phyloP scores from a whole-genome alignment of 2,329 filamentous ascomycete genomes.

The Phaeosphaeriaceae sp. region DNA sequence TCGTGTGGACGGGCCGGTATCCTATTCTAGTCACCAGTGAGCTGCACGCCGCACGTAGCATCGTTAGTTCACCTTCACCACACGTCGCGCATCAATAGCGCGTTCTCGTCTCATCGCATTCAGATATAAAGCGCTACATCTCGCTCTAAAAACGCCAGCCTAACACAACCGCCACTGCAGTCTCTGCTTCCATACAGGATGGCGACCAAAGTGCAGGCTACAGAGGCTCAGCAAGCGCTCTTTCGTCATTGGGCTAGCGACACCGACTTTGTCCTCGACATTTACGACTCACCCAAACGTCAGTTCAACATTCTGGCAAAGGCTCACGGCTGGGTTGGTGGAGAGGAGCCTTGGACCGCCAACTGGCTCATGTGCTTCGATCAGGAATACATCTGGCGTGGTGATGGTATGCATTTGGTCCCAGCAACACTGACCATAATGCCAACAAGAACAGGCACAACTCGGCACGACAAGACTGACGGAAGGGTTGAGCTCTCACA shows the following conservation, averaged over 20 bases:
- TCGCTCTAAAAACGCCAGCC: background rate
- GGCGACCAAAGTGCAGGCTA: background rate
- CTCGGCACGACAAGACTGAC: background rate
- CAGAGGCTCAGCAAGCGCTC: background rate
- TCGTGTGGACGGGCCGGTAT: too few relatives aligned
- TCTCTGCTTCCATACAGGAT: background rate
- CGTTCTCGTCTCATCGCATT: background rate
- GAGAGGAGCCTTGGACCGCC: conserved; percentile 8
- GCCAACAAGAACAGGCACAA: background rate
- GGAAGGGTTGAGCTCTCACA: background rate
- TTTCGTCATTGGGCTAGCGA: background rate
- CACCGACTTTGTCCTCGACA: conserved; percentile 4
- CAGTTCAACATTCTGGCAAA: conserved; percentile 10
- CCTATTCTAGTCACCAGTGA: too few relatives aligned
- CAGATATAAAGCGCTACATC: background rate
- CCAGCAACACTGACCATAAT: too few relatives aligned
- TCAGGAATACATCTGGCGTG: conserved; percentile 9
- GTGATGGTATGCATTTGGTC: conserved; percentile 2
- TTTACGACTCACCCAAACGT: conserved; percentile 4
- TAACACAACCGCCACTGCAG: background rate
- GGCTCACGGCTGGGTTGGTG: conserved; percentile 4
- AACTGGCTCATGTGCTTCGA: conserved; percentile 5
- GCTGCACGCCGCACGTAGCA: too few relatives aligned
- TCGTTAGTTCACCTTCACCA: background rate
- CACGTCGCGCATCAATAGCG: background rate